phyloP scores from a whole-genome alignment of 345 rosid species.

The Lepidium didymum region DNA sequence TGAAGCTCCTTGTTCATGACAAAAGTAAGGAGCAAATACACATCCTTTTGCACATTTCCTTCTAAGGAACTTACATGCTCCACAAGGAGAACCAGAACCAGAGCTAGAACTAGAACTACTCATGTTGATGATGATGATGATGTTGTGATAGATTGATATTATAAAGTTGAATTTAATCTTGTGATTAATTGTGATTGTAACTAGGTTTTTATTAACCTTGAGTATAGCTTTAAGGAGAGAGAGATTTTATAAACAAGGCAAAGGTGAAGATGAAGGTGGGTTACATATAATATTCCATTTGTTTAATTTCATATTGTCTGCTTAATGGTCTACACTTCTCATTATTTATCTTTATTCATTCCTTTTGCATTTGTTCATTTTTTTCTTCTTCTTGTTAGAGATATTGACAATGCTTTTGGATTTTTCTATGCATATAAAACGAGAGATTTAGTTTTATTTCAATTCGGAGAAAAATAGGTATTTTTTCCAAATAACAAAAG shows the following conservation, averaged over 20 bases:
- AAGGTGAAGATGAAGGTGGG: conserved; percentile 55
- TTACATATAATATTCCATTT: conserved; percentile 43
- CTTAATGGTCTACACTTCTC: conserved; percentile 66
- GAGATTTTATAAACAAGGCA: conserved; percentile 59
- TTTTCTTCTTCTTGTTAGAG: conserved; percentile 10
- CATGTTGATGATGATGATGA: conserved; percentile 12
- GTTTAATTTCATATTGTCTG: conserved; percentile 51
- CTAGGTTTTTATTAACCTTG: conserved; percentile 27
- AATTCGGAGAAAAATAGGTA: neutral
- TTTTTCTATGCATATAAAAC: conserved; percentile 8
- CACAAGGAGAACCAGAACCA: conserved; percentile 84
- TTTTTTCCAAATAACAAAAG: neutral
- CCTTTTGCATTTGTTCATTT: conserved; percentile 22
- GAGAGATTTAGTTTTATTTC: neutral
- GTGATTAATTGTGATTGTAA: neutral
- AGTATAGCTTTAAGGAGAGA: conserved; percentile 26
- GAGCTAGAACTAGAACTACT: conserved; percentile 39
- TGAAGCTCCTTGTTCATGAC: conserved; percentile 83
- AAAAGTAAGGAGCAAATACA: conserved; percentile 92
- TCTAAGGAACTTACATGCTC: conserved; percentile 95
- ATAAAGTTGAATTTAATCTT: neutral
- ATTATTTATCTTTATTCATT: conserved; percentile 37
- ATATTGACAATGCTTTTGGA: conserved; percentile 22
- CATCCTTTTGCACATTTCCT: conserved; percentile 89
- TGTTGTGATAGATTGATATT: neutral